Percentiles rank a stretch among this genome's conserved stretches.
Evolutionary conservation across 208 protist genomes (phyloP).

Genomic region (Acanthamoeba sp.): DNA sequence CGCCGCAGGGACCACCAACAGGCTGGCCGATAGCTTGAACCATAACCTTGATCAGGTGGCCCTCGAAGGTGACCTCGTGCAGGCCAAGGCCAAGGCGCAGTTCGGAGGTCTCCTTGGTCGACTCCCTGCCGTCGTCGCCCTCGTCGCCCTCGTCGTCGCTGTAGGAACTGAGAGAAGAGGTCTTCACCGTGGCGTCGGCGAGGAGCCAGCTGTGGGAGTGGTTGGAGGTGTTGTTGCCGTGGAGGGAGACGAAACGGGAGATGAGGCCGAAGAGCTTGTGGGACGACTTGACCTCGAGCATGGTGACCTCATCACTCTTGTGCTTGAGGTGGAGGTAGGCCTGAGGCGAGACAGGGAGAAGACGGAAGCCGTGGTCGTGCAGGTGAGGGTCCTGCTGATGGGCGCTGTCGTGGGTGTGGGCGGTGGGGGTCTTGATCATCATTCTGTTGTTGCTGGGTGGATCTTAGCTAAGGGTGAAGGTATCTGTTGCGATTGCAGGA

Average conservation of each 20-base stretch:
- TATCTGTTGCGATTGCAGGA: too few species aligned
- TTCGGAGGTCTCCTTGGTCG: not conserved
- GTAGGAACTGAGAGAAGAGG: not conserved
- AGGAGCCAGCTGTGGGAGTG: constrained; percentile 36
- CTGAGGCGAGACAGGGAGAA: not conserved
- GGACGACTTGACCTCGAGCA: not conserved
- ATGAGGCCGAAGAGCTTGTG: constrained; percentile 1
- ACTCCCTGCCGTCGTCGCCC: not conserved
- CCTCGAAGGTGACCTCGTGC: constrained; percentile 35
- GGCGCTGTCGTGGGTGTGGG: too few species aligned
- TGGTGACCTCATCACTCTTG: not conserved
- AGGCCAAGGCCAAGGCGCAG: constrained; percentile 2
- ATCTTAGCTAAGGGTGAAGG: too few species aligned
- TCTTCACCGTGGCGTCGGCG: not conserved
- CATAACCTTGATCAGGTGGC: not conserved
- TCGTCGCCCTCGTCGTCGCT: constrained; percentile 17
- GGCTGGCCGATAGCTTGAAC: constrained; percentile 14
- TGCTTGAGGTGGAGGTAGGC: not conserved
- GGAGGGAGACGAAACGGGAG: not conserved
- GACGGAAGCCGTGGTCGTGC: not conserved
- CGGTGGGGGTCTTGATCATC: too few species aligned
- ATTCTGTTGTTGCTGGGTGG: too few species aligned
- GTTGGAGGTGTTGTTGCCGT: constrained; percentile 16
- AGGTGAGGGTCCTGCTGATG: too few species aligned
- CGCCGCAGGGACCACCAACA: not conserved